Base-by-base conservation (phyloP, 345 rosid genomes). In the Salix suchowensis region DNA sequence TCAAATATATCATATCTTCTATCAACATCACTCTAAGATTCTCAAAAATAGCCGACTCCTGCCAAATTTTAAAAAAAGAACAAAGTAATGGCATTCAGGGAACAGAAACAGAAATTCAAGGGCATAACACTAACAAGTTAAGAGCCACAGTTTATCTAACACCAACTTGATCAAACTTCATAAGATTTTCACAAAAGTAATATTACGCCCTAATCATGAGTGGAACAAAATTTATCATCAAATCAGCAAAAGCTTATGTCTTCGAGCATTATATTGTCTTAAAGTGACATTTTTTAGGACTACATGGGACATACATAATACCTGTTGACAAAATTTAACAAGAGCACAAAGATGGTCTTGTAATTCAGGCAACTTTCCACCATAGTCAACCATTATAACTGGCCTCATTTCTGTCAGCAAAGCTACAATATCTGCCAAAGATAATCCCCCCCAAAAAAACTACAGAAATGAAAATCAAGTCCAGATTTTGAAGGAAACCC, bases 381-480 rank as follows among this genome's bases (percentile, higher is more conserved):
- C 98, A 79, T 95, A 93, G 74, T 95, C 98, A 60, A 93, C 86
- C 98, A 95, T 93, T 70, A 91, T 88, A 69, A 91, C 97, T 5
- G 97, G 93, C 79, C 98, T 93, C 94, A 95, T 87, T 69, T 88
- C 87, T 1, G 91, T 81, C 83, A 92, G 87, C 78, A 95, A 76
- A 8, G 94, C 97, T 55, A 91, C 81, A 66, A 89, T 77, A 90
- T 95, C 97, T 91, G 92, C 72, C 74, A 69, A 78, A 82, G 21
- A n/a, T 0, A 72, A 78, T 36, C 50, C 32, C 70, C 70, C 23
- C 32, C 26, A 6, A 15, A 44, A 18, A 67, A 70, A 30, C 70
- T 30, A 61, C 68, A 68, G 73, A 71, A 70, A 80, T 30, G 6
- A 21, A 68, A 68, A 66, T n/a, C 18, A 37, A 81, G 64, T 37